Evolutionary conservation across 495 filamentous ascomycete species (phyloP), one percentile per base, ranked within the genome.

Genomic region (Tuber calosporum): DNA sequence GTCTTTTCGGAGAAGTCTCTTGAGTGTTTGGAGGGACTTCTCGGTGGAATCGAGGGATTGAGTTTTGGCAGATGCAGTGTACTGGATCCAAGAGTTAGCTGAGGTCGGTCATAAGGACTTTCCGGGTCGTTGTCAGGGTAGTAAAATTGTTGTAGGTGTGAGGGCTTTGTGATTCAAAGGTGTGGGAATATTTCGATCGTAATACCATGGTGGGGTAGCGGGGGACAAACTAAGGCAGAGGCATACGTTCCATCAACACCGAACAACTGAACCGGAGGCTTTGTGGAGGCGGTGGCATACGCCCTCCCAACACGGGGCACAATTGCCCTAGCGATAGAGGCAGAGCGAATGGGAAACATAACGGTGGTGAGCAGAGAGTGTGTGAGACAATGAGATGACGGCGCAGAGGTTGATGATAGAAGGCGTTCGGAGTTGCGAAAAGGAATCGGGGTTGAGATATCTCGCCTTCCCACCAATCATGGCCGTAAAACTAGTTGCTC

Each of bases 181-280:
- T 26, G 26, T 15, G 37, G n/a, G 58, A 69, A 62, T 22, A 26
- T 20, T 34, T 62, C 26, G 13, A 34, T 34, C 73, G 41, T 34
- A 36, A 9, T 4, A 66, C 58, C 34, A 30, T 48, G 38, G 62
- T 8, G 66, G 40, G 37, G 48, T 11, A 30, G n/a, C 19, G 43
- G 69, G 73, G 76, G 73, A 84, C 89, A 83, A 93, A 99, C 95
- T 89, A 99, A 87, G 86, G 95, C 95, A 87, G 89, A 92, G 81
- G 95, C 96, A 86, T 99, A 99, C 82, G 94, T 98, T 81, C 95
- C 95, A 84, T 97, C 95, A 85, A 99, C 86, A 75, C 95, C 95
- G 85, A 92, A 99, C 77, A 99, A 87, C 72, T 93, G 88, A 82
- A 97, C 87, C 70, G 95, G 95, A 75, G 94, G 89, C 86, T 91